Evolutionary conservation across 2,329 filamentous ascomycete species (phyloP), one percentile per base, ranked within the genome.

Genomic region (Arthroderma uncinatum): DNA sequence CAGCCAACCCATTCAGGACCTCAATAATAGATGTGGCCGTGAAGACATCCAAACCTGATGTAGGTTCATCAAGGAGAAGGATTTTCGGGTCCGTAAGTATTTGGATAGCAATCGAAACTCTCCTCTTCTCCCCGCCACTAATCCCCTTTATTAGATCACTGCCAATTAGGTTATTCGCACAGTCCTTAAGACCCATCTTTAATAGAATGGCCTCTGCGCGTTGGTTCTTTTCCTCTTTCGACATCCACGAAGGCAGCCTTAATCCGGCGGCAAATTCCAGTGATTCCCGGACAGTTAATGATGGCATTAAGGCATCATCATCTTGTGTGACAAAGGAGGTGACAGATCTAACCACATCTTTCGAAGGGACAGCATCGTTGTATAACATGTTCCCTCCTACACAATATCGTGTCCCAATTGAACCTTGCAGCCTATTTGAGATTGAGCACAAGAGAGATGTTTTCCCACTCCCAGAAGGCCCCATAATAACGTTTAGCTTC

Each of bases 281-380:
- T 0, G 85, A 90, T 66, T 91, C 87, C 1, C 86, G 80, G 0
- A 91, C 87, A 0, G 87, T 90, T 19, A 90, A 74, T 0, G 84
- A 88, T 0, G 86, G 82, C 5, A 90, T 75, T 1, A 91, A 73
- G 1, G 85, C 86, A 63, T 89, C 85, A 57, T 90, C 87, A 59
- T 89, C 86, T 62, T 90, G 87, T 21, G 84, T 87, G 5, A 90
- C 86, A 60, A 88, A 90, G 0, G 86, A 89, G 42, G 84, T 86
- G 0, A 89, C 79, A 0, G 85, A 87, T 30, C 84, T 78, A 34
- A 90, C 78, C 2, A 90, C 86, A 0, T 81, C 79, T 54, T 82
- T 78, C 0, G 85, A 86, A 0, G 86, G 86, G 1, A 79, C 71
- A 0, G 85, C 80, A 0, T 81, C 82, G 62, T 91, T 90, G 67